Evolutionary conservation across 352 stramenopile species (phyloP), one percentile per base, ranked within the genome.

Genomic region (Thraustochytrium sp.): DNA sequence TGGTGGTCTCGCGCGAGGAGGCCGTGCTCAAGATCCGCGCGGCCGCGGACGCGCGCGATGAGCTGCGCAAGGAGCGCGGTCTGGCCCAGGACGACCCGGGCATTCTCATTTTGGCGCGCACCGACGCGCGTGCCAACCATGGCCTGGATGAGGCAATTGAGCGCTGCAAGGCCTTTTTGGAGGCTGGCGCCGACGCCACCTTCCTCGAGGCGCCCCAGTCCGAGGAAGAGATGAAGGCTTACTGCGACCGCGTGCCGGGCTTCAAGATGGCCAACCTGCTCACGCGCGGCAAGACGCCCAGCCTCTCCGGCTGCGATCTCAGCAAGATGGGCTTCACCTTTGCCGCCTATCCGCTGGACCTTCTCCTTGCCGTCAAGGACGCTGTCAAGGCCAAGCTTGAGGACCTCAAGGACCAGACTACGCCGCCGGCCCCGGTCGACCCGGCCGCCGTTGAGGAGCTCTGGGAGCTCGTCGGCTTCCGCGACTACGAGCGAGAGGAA

Each of bases 251-350:
- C 49, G 94, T 98, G 2, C 88, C 90, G 0, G 95, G 95, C 37
- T 88, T 92, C 8, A 98, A 98, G 88, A 89, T 98, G 59, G 93
- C 93, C 46, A 98, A 97, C 85, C 97, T 97, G 94, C 89, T 98
- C 37, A 94, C 98, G 87, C 93, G 93, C 29, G 95, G 95, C 3
- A 90, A 93, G 59, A 98, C 94, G n/a, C 95, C 94, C 3, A 91
- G 98, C 16, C 85, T 98, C 42, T 86, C 92, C 44, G 90, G 94
- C 0, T 84, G 89, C 76, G 85, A 96, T 82, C 88, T 98, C n/a
- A 87, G 92, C 62, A 72, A 90, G 76, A 95, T 98, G 82, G 94
- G 95, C 40, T 98, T 97, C 86, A 96, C 90, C 37, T 92, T 98
- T 83, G 94, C 92, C 18, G 91, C 92, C 21, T 98, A 98, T 88